Base-by-base conservation (phyloP, 345 rosid genomes). In the Hypericum androsaemum region DNA sequence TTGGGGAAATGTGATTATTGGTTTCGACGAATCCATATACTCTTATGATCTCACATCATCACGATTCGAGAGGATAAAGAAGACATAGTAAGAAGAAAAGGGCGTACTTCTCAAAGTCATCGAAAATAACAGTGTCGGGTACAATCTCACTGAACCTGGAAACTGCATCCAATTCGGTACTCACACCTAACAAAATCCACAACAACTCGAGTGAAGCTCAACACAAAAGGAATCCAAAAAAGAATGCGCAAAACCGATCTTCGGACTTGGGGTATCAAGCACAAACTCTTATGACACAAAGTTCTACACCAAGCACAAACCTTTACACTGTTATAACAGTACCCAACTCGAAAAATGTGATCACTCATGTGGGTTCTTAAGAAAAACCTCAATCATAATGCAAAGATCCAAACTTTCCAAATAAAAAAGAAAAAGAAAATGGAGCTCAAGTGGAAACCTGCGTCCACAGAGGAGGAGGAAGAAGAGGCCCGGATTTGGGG, bases 71-170 rank as follows among this genome's bases (percentile, higher is more conserved):
- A 22, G 4, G 32, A 22, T 22, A 22, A 22, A 22, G 43, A 53
- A 36, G 37, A 8, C 22, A 57, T 50, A 3, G 39, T 50, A 45
- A 10, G 39, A 49, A 48, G 45, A 17, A 16, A 12, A 15, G 37
- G 7, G n/a, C 9, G 37, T 60, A 90, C 98, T 77, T 80, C 69
- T 82, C 86, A 60, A 90, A 90, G 69, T 87, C 96, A 78, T 87
- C 94, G 58, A 90, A 90, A 57, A 90, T 75, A 57, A 90, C 96
- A 9, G 95, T 87, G 63, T 84, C 89, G 41, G 96, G 96, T 22
- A 87, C 98, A 53, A 87, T 90, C 76, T 87, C 94, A 49, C 94
- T 87, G 66, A 87, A 81, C 50, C 74, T 71, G 63, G 95, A 90
- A 5, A 87, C 88, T 46, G 92, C 92, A 73, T 78, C 89, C 71